These are phyloP conservation scores for Haematococcus lacustris DNA, from an alignment of 139 green algal species.

Conservation along the genomic window DNA sequence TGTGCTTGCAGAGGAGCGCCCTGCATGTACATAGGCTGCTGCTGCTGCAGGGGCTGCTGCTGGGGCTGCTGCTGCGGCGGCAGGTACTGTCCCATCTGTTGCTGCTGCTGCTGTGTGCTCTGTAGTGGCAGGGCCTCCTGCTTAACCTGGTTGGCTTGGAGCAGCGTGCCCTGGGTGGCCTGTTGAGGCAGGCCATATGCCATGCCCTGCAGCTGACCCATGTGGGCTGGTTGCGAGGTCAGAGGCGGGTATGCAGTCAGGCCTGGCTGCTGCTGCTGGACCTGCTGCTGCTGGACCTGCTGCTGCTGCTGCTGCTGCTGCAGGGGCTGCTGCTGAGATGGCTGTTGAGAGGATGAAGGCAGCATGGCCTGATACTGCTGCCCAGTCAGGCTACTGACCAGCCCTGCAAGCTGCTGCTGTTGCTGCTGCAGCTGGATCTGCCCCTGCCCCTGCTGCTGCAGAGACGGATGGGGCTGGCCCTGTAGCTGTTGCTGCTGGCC, in stretches of 20 bases:
- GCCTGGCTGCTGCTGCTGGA: conserved; percentile 2
- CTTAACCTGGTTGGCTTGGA: not conserved
- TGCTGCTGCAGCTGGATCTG: conserved; percentile 5
- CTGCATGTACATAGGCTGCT: not conserved
- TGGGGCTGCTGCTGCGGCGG: conserved; percentile 9
- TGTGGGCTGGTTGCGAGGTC: too few species aligned
- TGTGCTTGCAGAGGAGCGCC: not conserved
- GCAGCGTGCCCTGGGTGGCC: too few species aligned
- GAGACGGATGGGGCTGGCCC: not conserved
- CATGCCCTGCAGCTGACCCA: too few species aligned
- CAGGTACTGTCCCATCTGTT: not conserved
- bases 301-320: too few species aligned
- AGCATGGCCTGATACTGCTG: too few species aligned
- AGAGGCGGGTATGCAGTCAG: too few species aligned
- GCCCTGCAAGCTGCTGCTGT: conserved; percentile 5
- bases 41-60: conserved; percentile 5
- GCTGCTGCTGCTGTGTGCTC: not conserved
- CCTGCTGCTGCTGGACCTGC: too few species aligned
- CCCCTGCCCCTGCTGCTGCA: conserved; percentile 1
- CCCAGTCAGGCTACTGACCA: too few species aligned
- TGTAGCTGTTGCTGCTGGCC: not conserved
- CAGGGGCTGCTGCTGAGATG: too few species aligned
- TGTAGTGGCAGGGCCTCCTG: conserved; percentile 4
- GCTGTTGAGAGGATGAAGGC: too few species aligned
- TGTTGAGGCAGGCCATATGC: not conserved